A percentile compares a stretch with the other conserved stretches of the same genome.
phyloP scores from a whole-genome alignment of 148 eudicot genomes.

The Rhododendron molle region DNA sequence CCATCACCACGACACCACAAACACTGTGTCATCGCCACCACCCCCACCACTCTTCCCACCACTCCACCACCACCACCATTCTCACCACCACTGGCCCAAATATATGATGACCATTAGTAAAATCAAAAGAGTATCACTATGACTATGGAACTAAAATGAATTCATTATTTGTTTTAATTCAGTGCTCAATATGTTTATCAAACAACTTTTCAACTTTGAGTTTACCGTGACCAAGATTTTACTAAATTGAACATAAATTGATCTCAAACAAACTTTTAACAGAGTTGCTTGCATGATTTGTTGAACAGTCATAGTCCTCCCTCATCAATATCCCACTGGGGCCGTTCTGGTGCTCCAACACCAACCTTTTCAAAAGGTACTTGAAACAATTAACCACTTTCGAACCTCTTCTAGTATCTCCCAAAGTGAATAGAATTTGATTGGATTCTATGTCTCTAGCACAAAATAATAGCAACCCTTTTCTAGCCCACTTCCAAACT shows the following conservation, averaged over 20 bases:
- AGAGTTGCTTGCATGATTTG: neutral
- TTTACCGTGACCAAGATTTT: neutral
- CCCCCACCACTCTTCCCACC: too few species aligned
- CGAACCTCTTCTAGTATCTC: neutral
- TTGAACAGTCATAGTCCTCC: neutral
- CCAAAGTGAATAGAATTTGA: neutral
- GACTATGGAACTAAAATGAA: too few species aligned
- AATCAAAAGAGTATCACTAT: too few species aligned
- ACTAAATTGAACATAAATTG: neutral
- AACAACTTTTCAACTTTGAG: neutral
- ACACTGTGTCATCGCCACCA: too few species aligned
- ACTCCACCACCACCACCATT: too few species aligned
- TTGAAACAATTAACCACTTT: neutral
- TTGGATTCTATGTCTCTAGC: neutral
- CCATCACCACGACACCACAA: too few species aligned
- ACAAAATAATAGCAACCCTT: neutral
- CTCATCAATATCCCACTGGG: neutral
- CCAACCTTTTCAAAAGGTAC: neutral
- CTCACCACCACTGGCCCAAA: too few species aligned
- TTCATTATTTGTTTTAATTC: too few species aligned
- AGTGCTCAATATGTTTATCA: too few species aligned
- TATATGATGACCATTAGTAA: too few species aligned
- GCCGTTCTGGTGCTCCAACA: neutral
- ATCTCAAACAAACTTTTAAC: neutral
- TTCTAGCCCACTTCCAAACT: neutral